Evolutionary conservation across 495 filamentous ascomycete species (phyloP).

Genomic region (Penicillium atrosanguineum): DNA sequence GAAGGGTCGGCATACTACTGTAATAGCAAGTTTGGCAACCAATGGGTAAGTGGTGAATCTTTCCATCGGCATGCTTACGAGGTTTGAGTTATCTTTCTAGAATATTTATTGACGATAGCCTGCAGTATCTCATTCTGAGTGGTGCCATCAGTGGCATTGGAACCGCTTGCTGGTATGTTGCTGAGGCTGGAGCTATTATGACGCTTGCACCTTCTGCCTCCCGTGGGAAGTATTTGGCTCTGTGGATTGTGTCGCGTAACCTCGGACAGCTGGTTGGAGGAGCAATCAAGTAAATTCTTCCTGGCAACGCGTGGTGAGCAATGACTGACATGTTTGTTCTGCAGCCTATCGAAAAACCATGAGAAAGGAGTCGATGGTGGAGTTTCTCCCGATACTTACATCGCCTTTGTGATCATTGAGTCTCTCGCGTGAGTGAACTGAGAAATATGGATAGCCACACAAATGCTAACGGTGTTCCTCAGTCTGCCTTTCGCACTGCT

Average conservation of each 20-base stretch:
- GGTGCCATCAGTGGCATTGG: slow-evolving; percentile 30
- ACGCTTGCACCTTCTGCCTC: slow-evolving; percentile 29
- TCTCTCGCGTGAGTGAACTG: slow-evolving; percentile 26
- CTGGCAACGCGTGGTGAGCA: background rate
- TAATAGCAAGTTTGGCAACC: slow-evolving; percentile 33
- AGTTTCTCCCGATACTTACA: slow-evolving; percentile 27
- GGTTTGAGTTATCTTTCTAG: background rate
- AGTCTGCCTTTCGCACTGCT: slow-evolving; percentile 29
- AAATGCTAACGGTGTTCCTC: background rate
- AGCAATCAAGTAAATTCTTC: slow-evolving; percentile 27
- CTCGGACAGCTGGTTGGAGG: slow-evolving; percentile 31
- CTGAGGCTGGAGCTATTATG: slow-evolving; percentile 32
- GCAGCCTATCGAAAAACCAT: slow-evolving; percentile 26
- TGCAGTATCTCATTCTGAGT: slow-evolving; percentile 29
- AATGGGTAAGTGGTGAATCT: slow-evolving; percentile 15
- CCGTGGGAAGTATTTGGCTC: slow-evolving; percentile 31
- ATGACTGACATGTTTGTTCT: background rate
- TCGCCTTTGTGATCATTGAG: slow-evolving; percentile 33
- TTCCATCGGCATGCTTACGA: background rate
- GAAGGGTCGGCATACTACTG: slow-evolving; percentile 33
- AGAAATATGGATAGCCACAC: background rate
- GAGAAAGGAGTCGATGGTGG: slow-evolving; percentile 21
- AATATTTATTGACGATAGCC: background rate
- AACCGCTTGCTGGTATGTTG: slow-evolving; percentile 34
- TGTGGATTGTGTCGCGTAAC: slow-evolving; percentile 34